Evolutionary conservation across 2,329 filamentous ascomycete genomes (phyloP), one percentile per base, ranked within the genome.

Genomic region (Cytospora paraplurivora): DNA sequence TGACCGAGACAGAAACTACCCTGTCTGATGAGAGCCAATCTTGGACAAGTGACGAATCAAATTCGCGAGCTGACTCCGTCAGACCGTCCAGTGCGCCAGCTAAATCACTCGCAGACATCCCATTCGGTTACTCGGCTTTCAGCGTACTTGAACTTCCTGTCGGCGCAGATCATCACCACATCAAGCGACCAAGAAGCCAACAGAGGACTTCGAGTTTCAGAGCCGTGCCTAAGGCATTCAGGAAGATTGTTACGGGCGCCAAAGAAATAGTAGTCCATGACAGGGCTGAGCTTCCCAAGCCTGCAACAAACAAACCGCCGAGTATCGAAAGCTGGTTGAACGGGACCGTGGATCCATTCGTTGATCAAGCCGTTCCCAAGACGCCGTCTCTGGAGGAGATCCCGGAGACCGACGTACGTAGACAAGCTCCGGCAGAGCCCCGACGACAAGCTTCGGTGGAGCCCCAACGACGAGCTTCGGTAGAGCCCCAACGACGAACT

Each of bases 241-340:
- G 87, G 69, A 88, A 86, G 71, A 86, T 88, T 7, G 81, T 88
- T 64, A 84, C 79, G 52, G 86, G 86, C 64, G 85, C 85, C 56
- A 88, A 84, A 74, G 88, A 88, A 73, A 87, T 88, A 13, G 82
- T 88, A 13, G 82, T 88, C 44, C 82, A 86, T 15, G 85, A 88
- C 62, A 81, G 81, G 62, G 81, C 81, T 51, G 86, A 88, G 57
- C 80, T 84, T 4, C 81, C 81, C 1, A 81, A 80, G 55, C 79
- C 81, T 8, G 75, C 78, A 1, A 74, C 75, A 3, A 88, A 88
- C 65, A 82, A 85, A 51, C 86, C 86, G 6, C 83, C 82, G 1
- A 88, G 81, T 69, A 89, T 89, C 60, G 86, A 89, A 71, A 87
- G 82, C 27, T 89, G 86, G 86, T 76, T 89, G 33, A 85, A 83